Base-by-base conservation (phyloP, 1,139 yeast genomes). In the Sugiyamaella novakii region DNA sequence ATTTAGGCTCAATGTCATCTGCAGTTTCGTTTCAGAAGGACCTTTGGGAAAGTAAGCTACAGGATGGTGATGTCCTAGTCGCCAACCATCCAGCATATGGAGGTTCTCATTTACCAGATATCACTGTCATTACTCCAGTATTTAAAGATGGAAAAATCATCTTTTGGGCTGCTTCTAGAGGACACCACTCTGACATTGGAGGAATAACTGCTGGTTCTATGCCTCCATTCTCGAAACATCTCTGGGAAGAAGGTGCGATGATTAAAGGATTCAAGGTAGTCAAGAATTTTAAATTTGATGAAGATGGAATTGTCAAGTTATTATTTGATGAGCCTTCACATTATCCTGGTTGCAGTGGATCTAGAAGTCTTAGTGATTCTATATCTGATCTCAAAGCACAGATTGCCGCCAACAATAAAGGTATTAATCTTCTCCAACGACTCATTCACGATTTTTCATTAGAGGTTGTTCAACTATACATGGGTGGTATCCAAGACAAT, bases 1-100 rank as follows among this genome's bases (percentile, higher is more conserved):
- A 87, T 64, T 70, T 87, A 53, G 95, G 95, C 1, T 87, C 95
- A 2, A 87, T 87, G 95, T 83, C 91, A 1, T 82, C 85, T 46
- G 88, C 91, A n/a, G 87, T 85, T 7, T 76, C 78, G 46, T 82
- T 79, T 7, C 92, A 85, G 65, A 77, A 78, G 34, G 73, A 80
- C 37, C 52, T 79, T 28, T 84, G 92, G 89, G 69, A 77, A 50
- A 84, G 80, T 10, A 74, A 70, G 53, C 59, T 79, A 24, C 69
- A 77, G 49, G 81, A 78, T 7, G 94, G 94, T 21, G 94, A 85
- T 67, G 92, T 85, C 1, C 66, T 86, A 27, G 83, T 84, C 4
- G 79, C 89, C 1, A 86, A 86, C 61, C 94, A 86, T 61, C 95
- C 95, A 1, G 81, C 77, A 18, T 82, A 82, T 52, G 94, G 94